Conservation (phyloP, 371 early-diverging fungal species). For the Haplosporangium sp. region DNA sequence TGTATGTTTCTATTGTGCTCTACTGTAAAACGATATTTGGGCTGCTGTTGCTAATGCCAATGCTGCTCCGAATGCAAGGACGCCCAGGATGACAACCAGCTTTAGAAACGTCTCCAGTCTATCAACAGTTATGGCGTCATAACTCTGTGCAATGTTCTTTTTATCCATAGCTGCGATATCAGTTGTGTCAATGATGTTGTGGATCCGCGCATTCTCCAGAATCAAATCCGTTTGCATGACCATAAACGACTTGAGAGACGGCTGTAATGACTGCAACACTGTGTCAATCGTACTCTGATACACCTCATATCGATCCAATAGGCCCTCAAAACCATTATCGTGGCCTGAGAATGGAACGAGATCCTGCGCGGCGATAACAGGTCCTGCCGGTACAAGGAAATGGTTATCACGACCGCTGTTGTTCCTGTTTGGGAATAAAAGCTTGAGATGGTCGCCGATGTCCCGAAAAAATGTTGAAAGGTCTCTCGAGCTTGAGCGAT, state of each 20-base stretch:
- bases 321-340: slow-evolving; percentile 1
- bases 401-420: background rate
- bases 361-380: too few relatives aligned
- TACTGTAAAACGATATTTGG: too few relatives aligned
- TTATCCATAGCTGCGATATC: background rate
- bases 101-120: slow-evolving; percentile 9
- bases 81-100: slow-evolving; percentile 13
- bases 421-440: slow-evolving; percentile 7
- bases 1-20: too few relatives aligned
- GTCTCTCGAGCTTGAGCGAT: background rate
- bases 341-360: too few relatives aligned
- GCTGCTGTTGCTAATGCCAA: too few relatives aligned
- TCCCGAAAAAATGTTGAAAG: slow-evolving; percentile 11
- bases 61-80: background rate
- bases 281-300: slow-evolving; percentile 4
- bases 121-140: background rate
- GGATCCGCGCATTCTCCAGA: background rate
- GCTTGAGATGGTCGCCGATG: slow-evolving; percentile 8
- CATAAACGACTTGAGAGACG: slow-evolving; percentile 14
- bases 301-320: slow-evolving; percentile 21
- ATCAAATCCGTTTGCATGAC: slow-evolving; percentile 20
- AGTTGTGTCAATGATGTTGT: background rate
- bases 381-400: too few relatives aligned
- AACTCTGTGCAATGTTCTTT: background rate
- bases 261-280: slow-evolving; percentile 4